Conservation (phyloP, 805 yeast species). For the Zygosaccharomyces gambellarensis region DNA sequence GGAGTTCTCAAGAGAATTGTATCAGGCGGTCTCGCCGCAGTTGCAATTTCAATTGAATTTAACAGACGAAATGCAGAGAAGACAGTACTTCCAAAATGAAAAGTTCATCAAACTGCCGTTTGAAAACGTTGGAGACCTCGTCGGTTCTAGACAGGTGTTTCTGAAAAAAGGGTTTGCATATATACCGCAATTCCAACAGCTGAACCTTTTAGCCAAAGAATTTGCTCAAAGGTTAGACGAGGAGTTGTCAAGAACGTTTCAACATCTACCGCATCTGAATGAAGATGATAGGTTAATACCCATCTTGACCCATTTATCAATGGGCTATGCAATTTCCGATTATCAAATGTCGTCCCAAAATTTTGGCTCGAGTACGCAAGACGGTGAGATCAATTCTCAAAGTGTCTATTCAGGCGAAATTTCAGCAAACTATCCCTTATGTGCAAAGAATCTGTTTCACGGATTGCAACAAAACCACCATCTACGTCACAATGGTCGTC, state of each 20-base stretch:
- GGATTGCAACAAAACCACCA: constrained; percentile 62
- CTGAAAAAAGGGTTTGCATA: constrained; percentile 70
- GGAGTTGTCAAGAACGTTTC: constrained; percentile 63
- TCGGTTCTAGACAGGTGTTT: constrained; percentile 66
- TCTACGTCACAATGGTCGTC: constrained; percentile 77
- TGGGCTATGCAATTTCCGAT: constrained; percentile 61
- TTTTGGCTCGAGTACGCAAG: constrained; percentile 27
- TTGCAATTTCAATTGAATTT: constrained; percentile 35
- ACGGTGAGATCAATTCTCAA: constrained; percentile 54
- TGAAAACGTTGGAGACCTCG: constrained; percentile 74
- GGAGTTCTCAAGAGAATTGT: constrained; percentile 45
- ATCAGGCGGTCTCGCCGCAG: constrained; percentile 47
- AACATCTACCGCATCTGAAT: constrained; percentile 74
- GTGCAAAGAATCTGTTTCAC: constrained; percentile 63
- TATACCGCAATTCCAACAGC: constrained; percentile 77
- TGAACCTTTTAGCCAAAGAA: constrained; percentile 64
- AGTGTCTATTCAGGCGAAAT: constrained; percentile 52
- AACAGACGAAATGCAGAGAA: constrained; percentile 43
- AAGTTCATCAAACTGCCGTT: constrained; percentile 80
- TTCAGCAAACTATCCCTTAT: constrained; percentile 71
- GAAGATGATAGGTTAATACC: constrained; percentile 91
- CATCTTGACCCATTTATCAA: constrained; percentile 69
- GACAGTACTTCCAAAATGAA: constrained; percentile 51
- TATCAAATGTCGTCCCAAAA: constrained; percentile 35
- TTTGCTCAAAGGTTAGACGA: constrained; percentile 49